phyloP scores from a whole-genome alignment of 2,329 filamentous ascomycete species.

The Fusarium udum region DNA sequence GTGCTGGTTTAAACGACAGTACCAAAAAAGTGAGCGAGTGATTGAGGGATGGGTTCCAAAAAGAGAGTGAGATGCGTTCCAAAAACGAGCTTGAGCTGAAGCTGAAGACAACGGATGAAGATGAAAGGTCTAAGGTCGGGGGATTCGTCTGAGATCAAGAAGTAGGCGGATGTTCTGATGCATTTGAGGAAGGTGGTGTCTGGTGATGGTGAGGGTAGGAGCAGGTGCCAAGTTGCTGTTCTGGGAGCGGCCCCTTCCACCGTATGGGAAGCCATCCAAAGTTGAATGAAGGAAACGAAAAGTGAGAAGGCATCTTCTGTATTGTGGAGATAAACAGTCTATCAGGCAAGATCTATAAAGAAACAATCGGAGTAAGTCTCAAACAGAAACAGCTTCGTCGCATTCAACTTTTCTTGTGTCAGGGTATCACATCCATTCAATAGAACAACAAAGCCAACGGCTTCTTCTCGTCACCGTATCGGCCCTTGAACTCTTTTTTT shows the following conservation, averaged over 20 bases:
- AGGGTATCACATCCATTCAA: constrained; percentile 52
- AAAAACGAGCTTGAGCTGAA: constrained; percentile 38
- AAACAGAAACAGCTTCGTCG: neutral
- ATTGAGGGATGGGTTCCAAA: constrained; percentile 45
- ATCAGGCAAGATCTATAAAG: neutral
- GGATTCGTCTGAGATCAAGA: neutral
- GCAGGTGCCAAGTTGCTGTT: neutral
- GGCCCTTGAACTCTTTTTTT: constrained; percentile 73
- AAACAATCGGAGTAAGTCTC: neutral
- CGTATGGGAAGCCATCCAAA: neutral
- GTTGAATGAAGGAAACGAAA: neutral
- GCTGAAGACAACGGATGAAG: constrained; percentile 33
- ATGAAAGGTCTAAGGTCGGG: constrained; percentile 6
- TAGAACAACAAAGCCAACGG: constrained; percentile 73
- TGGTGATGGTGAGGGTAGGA: neutral
- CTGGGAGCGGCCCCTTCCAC: neutral
- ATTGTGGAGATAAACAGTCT: neutral
- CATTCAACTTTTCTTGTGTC: constrained; percentile 3
- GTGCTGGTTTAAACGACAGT: constrained; percentile 46
- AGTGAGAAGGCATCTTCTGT: neutral
- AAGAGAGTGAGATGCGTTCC: constrained; percentile 43
- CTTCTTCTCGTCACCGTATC: constrained; percentile 69
- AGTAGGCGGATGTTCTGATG: neutral
- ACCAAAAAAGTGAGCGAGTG: constrained; percentile 44
- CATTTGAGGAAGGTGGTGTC: neutral